Base-by-base conservation (phyloP, 2,329 filamentous ascomycete genomes). In the Claviceps cyperi region DNA sequence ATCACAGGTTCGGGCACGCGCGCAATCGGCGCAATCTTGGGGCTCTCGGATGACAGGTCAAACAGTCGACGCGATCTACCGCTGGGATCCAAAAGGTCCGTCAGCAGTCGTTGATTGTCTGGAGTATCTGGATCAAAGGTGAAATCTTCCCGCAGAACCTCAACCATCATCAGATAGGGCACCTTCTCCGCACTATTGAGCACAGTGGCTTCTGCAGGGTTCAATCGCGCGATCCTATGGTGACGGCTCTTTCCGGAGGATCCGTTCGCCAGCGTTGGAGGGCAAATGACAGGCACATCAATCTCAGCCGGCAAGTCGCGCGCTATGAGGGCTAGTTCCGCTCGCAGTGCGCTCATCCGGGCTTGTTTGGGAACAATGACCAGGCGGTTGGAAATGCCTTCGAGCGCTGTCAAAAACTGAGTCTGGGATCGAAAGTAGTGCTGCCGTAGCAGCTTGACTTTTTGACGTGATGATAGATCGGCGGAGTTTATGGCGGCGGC, bases 161-260 rank as follows among this genome's bases (percentile, higher is more conserved):
- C 86, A 2, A 91, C 79, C 85, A 92, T 90, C 28, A 92, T 73
- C 47, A 92, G 66, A 65, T 89, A 92, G 1, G 86, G 86, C 43
- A 92, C 86, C 62, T 89, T 85, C 63, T 92, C 86, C 4, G 86
- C 86, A 62, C 86, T 92, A 65, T 92, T 92, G 48, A 92, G 69
- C 50, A 90, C 87, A 0, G 86, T 91, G 5, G 86, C 83, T 65
- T 92, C 86, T 1, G 85, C 84, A 6, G 86, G 87, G 59, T 90
- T 92, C 47, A 92, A 73, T 38, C 86, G 78, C 44, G 92, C 86
- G 52, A 92, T 88, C 37, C 86, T 80, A 61, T 92, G 86, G 62
- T 92, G 87, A 50, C 78, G 78, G 60, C 86, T 90, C 60, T 80
- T 81, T 24, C 83, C 78, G 2, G 85, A 79, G n/a, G 79, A 76